Evolutionary conservation across 225 moss, liverwort and hornwort species (phyloP).

Genomic region (Anthoceros angustus): DNA sequence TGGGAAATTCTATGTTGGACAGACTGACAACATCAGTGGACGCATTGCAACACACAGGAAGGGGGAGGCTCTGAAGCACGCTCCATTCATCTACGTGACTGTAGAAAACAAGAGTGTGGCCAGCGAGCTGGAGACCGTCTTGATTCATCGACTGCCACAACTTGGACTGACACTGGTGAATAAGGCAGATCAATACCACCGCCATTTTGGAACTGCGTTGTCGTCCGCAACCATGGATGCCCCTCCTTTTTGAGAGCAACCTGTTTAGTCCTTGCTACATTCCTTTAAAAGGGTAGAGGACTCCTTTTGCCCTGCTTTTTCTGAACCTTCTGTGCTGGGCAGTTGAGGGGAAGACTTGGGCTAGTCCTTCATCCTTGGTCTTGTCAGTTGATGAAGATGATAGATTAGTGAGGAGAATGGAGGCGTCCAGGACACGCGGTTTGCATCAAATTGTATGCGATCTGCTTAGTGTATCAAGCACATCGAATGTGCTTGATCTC

Average conservation of each 20-base stretch:
- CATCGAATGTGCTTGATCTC: too few relatives aligned
- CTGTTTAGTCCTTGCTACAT: neutral
- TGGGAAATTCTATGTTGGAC: slow-evolving; percentile 75
- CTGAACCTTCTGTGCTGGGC: too few relatives aligned
- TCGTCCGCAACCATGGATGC: slow-evolving; percentile 13
- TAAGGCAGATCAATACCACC: slow-evolving; percentile 73
- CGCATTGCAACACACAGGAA: slow-evolving; percentile 55
- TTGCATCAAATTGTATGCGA: too few relatives aligned
- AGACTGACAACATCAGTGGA: slow-evolving; percentile 58
- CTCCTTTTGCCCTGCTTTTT: too few relatives aligned
- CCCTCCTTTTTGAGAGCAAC: slow-evolving; percentile 28
- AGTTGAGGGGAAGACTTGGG: neutral
- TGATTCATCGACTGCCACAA: slow-evolving; percentile 56
- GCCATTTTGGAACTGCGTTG: slow-evolving; percentile 65
- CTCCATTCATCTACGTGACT: slow-evolving; percentile 52
- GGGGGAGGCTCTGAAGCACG: slow-evolving; percentile 22
- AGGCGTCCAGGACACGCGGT: too few relatives aligned
- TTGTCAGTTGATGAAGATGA: too few relatives aligned
- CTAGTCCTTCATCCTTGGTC: neutral
- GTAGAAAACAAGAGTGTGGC: slow-evolving; percentile 79
- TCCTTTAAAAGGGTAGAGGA: neutral
- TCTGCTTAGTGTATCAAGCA: too few relatives aligned
- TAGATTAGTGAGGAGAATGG: too few relatives aligned
- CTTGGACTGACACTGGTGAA: slow-evolving; percentile 54
- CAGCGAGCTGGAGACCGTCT: slow-evolving; percentile 64